These are phyloP conservation scores for Pythium sp. DNA, from an alignment of 352 stramenopile species.

Conservation along the genomic window DNA sequence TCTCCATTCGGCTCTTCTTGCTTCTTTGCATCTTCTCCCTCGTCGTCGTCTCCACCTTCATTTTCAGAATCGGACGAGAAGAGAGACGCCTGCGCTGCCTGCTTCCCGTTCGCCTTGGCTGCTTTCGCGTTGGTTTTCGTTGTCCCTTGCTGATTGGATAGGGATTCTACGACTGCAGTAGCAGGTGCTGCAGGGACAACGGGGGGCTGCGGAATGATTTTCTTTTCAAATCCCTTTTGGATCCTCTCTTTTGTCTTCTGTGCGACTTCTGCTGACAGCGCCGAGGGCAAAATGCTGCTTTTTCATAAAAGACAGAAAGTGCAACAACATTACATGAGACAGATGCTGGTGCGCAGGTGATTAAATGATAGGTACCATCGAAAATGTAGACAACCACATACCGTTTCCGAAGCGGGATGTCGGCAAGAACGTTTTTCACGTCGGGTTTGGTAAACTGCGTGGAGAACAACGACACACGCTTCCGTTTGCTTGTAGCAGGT, in stretches of 20 bases:
- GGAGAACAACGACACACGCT: constrained; percentile 14
- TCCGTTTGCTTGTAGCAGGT: constrained; percentile 3
- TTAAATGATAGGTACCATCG: neutral
- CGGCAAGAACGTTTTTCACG: neutral
- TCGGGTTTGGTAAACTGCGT: constrained; percentile 16
- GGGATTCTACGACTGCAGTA: too few relatives aligned
- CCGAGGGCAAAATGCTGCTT: constrained; percentile 25
- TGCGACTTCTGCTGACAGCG: constrained; percentile 33
- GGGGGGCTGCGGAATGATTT: neutral
- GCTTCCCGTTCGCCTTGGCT: neutral
- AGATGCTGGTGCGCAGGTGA: neutral
- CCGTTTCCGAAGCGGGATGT: neutral
- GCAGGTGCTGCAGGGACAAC: neutral
- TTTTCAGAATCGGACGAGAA: constrained; percentile 17
- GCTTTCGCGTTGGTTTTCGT: neutral
- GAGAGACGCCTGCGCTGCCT: neutral
- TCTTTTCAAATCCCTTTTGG: constrained; percentile 32
- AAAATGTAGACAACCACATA: neutral
- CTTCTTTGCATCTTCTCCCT: neutral
- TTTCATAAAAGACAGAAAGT: neutral
- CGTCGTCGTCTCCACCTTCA: neutral
- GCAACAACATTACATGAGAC: neutral
- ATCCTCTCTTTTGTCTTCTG: constrained; percentile 34
- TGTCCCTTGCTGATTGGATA: neutral
- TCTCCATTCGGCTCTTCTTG: neutral